Evolutionary conservation across 306 rosid species (phyloP), one percentile per base, ranked within the genome.

Genomic region (Inga oerstediana): DNA sequence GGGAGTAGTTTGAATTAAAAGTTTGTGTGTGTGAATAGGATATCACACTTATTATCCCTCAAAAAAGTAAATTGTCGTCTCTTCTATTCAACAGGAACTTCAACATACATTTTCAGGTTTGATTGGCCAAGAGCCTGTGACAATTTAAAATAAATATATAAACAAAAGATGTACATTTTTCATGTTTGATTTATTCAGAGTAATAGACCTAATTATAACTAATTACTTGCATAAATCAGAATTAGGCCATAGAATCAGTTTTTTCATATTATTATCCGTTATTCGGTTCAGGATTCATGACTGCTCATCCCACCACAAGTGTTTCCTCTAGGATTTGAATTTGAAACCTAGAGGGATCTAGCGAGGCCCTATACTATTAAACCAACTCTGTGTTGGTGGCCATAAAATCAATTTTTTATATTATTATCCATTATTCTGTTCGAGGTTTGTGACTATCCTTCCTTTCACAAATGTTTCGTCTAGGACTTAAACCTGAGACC

Each of bases 101-200:
- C 97, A 56, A 96, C 97, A 80, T 90, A 91, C 97, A 96, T 88
- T 87, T 89, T 94, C 27, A 91, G 82, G 79, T 84, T 86, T 49
- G 90, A 87, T 67, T 85, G 85, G 54, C 92, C 87, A 68, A 96
- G 85, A 88, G 92, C 90, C 98, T 96, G 95, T 46, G 73, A 74
- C 74, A 85, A 78, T 72, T 44, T 22, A 85, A 44, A 52, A 15
- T 15, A 15, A 52, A 52, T 52, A 52, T 6, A 15, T 4, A 52
- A 52, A 52, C 6, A 48, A 83, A 27, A 1, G 8, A 39, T 58
- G 0, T 39, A 68, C 62, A 58, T 58, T 87, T 87, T 89, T 94
- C 27, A 91, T 80, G 76, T 84, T 86, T 56, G 90, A 87, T 76
- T 83, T 24, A 85, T 45, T 62, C 30, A 10, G 12, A 24, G 12